Evolutionary conservation across 306 rosid species (phyloP), one percentile per base, ranked within the genome.

Genomic region (apple (Malus domestica)): DNA sequence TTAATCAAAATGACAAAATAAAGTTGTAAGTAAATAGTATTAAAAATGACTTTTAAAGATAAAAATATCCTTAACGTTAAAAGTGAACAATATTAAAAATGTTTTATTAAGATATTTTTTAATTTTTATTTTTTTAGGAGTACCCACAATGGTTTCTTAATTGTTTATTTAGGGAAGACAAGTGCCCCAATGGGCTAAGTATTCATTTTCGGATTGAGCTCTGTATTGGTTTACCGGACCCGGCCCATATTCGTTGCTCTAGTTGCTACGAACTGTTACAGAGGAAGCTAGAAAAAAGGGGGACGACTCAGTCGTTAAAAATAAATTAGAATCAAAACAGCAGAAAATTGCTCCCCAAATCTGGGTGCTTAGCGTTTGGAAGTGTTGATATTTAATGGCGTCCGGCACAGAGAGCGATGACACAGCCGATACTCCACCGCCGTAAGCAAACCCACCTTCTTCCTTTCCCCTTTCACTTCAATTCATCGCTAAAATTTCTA

Each of bases 321-420:
- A 38, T 59, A 27, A 16, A 30, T 55, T 8, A 10, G 33, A 72
- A 40, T 2, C 11, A 40, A 27, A 69, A 14, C 7, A 29, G 13
- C 32, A 63, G 42, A 63, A 16, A 4, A 20, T 20, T 9, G 49
- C 27, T 64, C 15, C n/a, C 68, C 18, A 30, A 61, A 2, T 58
- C 8, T 10, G 30, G 14, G 29, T 12, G 29, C 66, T 27, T 2
- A 57, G 62, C 30, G 35, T 15, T 29, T 61, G 38, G 9, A 8
- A 61, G 66, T 29, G 4, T 63, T 30, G 42, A 63, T 2, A 63
- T 20, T 80, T 63, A 69, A 87, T 90, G 96, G 90, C 87, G 68
- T 80, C 88, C 10, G 70, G 81, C 81, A 83, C 42, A 15, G 97
- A 87, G 61, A 82, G 79, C 32, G 89, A 82, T 2, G 88, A 78